Conservation (phyloP, 164 flowering plant genomes). For the Macadamia tetraphylla region DNA sequence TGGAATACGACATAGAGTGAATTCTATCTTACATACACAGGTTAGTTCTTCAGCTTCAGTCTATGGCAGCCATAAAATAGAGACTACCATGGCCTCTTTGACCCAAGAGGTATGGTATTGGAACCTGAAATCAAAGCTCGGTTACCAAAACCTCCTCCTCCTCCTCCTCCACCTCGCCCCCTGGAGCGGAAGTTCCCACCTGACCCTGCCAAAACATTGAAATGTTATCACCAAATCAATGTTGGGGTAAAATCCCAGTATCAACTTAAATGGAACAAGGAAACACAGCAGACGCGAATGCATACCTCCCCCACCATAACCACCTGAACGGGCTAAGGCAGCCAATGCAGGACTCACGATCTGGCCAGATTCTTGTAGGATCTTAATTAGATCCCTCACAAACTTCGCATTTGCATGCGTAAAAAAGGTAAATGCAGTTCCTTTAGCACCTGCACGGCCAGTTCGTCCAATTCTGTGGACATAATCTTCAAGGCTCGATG, state of each 20-base stretch:
- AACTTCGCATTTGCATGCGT: slow-evolving; percentile 74
- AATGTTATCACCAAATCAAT: not conserved
- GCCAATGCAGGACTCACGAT: slow-evolving; percentile 58
- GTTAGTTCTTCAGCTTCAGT: too few relatives aligned
- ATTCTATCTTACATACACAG: too few relatives aligned
- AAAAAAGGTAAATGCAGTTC: slow-evolving; percentile 79
- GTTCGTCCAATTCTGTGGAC: slow-evolving; percentile 98
- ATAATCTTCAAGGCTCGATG: slow-evolving; percentile 90
- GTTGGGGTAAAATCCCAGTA: not conserved
- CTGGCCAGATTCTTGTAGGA: slow-evolving; percentile 85
- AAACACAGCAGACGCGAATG: not conserved
- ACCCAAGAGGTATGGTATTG: slow-evolving; percentile 55
- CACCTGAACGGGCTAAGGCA: slow-evolving; percentile 49
- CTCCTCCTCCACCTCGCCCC: slow-evolving; percentile 26
- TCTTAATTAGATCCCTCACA: slow-evolving; percentile 77
- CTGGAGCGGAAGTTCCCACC: slow-evolving; percentile 66
- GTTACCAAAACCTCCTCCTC: slow-evolving; percentile 38
- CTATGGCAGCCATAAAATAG: not conserved
- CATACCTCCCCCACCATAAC: slow-evolving; percentile 45
- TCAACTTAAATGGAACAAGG: not conserved
- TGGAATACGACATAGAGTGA: too few relatives aligned
- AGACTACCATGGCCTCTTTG: slow-evolving; percentile 43
- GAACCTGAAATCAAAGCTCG: slow-evolving; percentile 48
- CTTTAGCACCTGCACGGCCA: slow-evolving; percentile 96
- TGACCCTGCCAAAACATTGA: slow-evolving; percentile 28